Evolutionary conservation across 345 rosid species (phyloP).

Genomic region (Gossypioides kirkii): DNA sequence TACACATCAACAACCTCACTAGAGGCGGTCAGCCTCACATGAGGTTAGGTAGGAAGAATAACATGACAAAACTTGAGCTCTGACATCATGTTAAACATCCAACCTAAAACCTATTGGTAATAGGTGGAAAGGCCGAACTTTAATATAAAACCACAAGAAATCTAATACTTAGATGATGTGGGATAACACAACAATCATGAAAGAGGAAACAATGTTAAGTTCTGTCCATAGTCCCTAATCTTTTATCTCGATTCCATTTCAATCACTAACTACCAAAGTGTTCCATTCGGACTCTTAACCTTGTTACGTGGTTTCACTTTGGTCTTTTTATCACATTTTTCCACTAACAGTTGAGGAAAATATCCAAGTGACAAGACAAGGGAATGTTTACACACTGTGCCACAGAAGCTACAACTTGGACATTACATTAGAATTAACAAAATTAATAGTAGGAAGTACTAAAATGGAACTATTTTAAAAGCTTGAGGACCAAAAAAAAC

Average conservation of each 20-base stretch:
- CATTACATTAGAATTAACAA: not conserved
- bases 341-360: not conserved
- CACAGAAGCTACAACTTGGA: not conserved
- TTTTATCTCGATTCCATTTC: not conserved
- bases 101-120: not conserved
- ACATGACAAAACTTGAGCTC: not conserved
- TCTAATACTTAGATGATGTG: not conserved
- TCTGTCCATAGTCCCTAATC: not conserved
- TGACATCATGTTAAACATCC: not conserved
- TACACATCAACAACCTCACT: not conserved
- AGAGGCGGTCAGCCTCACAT: not conserved
- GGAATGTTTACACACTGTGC: not conserved
- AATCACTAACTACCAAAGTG: not conserved
- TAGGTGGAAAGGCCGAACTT: not conserved
- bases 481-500: not conserved
- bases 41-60: not conserved
- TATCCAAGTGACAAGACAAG: not conserved
- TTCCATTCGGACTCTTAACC: not conserved
- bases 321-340: not conserved
- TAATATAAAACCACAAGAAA: not conserved
- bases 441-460: not conserved
- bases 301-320: not conserved
- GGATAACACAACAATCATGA: not conserved
- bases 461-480: not conserved
- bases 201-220: not conserved